Evolutionary conservation across 805 yeast species (phyloP).

Genomic region (Candida glaebosa): DNA sequence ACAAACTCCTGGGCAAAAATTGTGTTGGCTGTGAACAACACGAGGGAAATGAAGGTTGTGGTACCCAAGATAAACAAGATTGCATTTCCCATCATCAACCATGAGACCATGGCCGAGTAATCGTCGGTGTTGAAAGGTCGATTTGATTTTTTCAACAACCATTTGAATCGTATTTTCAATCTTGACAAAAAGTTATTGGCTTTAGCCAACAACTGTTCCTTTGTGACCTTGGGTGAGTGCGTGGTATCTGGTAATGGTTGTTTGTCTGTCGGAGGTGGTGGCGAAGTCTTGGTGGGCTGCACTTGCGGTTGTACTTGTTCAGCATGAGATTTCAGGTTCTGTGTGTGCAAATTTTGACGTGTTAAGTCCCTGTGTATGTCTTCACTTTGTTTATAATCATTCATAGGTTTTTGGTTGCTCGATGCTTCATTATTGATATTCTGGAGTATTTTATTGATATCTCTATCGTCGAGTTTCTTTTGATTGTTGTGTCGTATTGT

Average conservation of each 20-base stretch:
- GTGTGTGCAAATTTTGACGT: background rate
- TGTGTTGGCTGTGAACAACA: conserved; percentile 74
- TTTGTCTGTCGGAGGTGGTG: background rate
- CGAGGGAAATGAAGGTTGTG: conserved; percentile 83
- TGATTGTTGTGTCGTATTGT: background rate
- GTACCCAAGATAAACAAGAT: conserved; percentile 79
- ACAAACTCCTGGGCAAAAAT: conserved; percentile 86
- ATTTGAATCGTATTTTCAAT: conserved; percentile 46
- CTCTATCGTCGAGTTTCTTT: background rate
- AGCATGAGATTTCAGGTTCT: background rate
- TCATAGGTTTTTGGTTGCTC: background rate
- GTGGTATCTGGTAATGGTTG: background rate
- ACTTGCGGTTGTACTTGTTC: background rate
- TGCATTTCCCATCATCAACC: conserved; percentile 88
- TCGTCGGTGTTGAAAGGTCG: conserved; percentile 93
- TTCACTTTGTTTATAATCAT: background rate
- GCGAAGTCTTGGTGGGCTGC: background rate
- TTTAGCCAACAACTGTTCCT: conserved; percentile 21
- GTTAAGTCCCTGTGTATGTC: background rate
- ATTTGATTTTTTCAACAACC: conserved; percentile 72
- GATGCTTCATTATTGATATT: background rate
- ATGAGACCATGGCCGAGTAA: conserved; percentile 82
- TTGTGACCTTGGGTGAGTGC: conserved; percentile 11
- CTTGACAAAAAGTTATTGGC: conserved; percentile 30
- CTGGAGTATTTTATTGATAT: background rate